A percentile compares a stretch with the other conserved stretches of the same genome.
Conservation (phyloP, 2,329 filamentous ascomycete genomes). For the Scytalidium lignicola region DNA sequence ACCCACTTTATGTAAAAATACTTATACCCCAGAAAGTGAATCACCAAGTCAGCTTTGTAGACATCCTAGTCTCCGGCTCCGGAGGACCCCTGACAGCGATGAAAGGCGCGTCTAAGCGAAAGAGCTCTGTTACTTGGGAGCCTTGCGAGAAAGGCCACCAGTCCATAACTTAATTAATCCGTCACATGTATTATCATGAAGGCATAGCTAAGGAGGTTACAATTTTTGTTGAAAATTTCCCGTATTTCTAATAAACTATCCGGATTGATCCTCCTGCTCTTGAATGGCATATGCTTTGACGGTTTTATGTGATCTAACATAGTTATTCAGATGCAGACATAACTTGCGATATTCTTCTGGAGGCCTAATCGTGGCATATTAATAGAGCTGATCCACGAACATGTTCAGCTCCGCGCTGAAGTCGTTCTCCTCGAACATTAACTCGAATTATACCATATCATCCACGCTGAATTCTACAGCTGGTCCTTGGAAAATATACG, state of each 20-base stretch:
- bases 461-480: slow-evolving; percentile 70
- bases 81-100: neutral
- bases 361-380: neutral
- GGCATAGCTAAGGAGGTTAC: no score
- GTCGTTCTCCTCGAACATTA: slow-evolving; percentile 89
- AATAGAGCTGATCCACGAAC: slow-evolving; percentile 25
- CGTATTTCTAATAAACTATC: no score
- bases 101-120: neutral
- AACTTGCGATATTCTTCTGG: neutral
- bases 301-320: neutral
- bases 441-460: slow-evolving; percentile 81
- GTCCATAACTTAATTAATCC: neutral
- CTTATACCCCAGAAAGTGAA: neutral
- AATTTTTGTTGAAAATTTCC: no score
- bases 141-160: neutral
- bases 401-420: slow-evolving; percentile 96
- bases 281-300: neutral
- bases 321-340: neutral
- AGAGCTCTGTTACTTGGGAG: neutral
- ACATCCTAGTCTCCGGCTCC: neutral
- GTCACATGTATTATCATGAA: no score
- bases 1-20: neutral
- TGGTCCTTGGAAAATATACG: slow-evolving; percentile 95
- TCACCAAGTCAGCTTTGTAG: neutral
- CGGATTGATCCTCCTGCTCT: no score